Base-by-base conservation (phyloP, 495 filamentous ascomycete genomes). In the Cercophora scortea region DNA sequence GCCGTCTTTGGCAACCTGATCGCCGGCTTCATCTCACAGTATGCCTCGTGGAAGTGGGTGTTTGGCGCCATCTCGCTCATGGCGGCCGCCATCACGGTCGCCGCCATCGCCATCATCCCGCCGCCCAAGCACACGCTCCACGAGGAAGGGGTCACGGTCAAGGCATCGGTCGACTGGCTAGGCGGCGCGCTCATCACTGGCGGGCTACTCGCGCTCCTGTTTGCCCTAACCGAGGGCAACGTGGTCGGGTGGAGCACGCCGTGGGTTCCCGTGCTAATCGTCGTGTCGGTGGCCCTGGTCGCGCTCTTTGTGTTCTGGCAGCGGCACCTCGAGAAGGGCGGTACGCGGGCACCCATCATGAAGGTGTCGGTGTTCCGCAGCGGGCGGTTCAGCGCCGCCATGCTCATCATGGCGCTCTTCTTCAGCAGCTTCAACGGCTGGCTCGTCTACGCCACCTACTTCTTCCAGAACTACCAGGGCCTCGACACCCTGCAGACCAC, bases 61-160 rank as follows among this genome's bases (percentile, higher is more conserved):
- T 88, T 87, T 52, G 87, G 80, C 69, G 70, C 81, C 6, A 71
- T 86, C 4, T 78, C 83, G 17, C 78, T 87, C 39, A 70, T 87
- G 12, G 85, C 81, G 41, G 69, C 78, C 15, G 68, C 77, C 15
- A 73, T 86, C 53, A 81, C 81, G 0, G 64, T 76, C 13, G 68
- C 83, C 15, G 84, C 79, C 8, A 55, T 81, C n/a, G 79, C 81
- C 56, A 80, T 85, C 35, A 82, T 90, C 45, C 87, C 87, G 7
- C 61, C 70, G 5, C 80, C 84, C 62, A 65, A 64, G 16, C 50
- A 54, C 32, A 54, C 61, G 13, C 59, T 57, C 15, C 62, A 63
- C 16, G 53, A 69, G 16, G 56, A 66, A 8, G 63, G 54, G 6
- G 52, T 32, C 1, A 56, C 59, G 0, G 42, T 52, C 17, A 63